Percentiles rank a stretch among this genome's conserved stretches.
phyloP scores from a whole-genome alignment of 768 basidiomycete species.

The Trametes cinnabarina region DNA sequence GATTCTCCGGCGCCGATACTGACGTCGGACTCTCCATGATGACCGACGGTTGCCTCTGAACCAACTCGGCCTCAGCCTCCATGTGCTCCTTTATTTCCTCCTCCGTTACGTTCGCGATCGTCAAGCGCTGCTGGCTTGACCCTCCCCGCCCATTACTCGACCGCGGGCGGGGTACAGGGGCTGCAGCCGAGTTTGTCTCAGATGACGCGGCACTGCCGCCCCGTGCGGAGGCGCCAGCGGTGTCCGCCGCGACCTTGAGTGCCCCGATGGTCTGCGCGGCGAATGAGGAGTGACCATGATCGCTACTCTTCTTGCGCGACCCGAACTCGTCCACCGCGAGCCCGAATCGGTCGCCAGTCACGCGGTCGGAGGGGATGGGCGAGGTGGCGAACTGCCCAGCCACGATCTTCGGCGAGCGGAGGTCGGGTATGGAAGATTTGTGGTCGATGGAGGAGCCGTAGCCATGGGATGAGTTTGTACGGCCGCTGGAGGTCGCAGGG shows the following conservation, averaged over 20 bases:
- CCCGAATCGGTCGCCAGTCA: slow-evolving; percentile 19
- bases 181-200: slow-evolving; percentile 8
- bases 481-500: slow-evolving; percentile 1
- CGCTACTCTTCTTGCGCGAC: slow-evolving; percentile 16
- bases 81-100: slow-evolving; percentile 42
- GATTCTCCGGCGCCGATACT: neutral
- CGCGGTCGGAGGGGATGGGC: slow-evolving; percentile 20
- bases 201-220: slow-evolving; percentile 9
- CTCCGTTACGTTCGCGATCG: slow-evolving; percentile 42
- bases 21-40: slow-evolving; percentile 14
- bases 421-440: slow-evolving; percentile 5
- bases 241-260: slow-evolving; percentile 4
- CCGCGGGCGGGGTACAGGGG: slow-evolving; percentile 28
- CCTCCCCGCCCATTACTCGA: slow-evolving; percentile 26
- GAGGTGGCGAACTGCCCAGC: slow-evolving; percentile 31
- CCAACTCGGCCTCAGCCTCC: slow-evolving; percentile 29
- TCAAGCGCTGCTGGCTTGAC: slow-evolving; percentile 33
- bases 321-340: slow-evolving; percentile 28
- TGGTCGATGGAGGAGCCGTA: slow-evolving; percentile 16
- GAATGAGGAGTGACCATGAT: slow-evolving; percentile 3
- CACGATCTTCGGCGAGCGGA: slow-evolving; percentile 20
- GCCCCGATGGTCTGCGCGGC: slow-evolving; percentile 26
- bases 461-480: slow-evolving; percentile 19
- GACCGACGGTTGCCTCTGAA: slow-evolving; percentile 4
- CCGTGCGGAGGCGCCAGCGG: neutral